Conservation (phyloP, 2,329 filamentous ascomycete species). For the Diaporthe caulivora region DNA sequence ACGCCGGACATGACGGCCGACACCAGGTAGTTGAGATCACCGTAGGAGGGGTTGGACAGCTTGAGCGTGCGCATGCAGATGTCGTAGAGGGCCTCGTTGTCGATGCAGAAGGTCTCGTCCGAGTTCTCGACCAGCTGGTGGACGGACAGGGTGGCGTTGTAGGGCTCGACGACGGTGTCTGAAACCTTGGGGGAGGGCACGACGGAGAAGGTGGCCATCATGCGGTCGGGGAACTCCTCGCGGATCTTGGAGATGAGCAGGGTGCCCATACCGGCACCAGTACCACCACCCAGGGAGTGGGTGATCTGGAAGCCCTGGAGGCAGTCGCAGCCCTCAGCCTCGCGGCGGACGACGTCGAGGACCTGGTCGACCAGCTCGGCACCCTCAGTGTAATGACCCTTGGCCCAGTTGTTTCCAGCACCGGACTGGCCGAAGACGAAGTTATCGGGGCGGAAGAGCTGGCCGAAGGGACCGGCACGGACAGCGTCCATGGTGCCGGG, state of each 20-base stretch:
- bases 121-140: constrained; percentile 99
- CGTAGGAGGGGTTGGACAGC: constrained; percentile 98
- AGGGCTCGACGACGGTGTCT: constrained; percentile 99
- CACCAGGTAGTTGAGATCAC: constrained; percentile 99
- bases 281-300: constrained; percentile 99
- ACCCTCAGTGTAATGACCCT: constrained; percentile 99
- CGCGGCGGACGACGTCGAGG: constrained; percentile 96
- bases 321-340: constrained; percentile 99
- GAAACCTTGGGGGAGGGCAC: constrained; percentile 99
- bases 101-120: constrained; percentile 99
- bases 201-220: constrained; percentile 99
- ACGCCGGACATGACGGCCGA: constrained; percentile 99
- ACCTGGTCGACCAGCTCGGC: constrained; percentile 99
- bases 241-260: constrained; percentile 99
- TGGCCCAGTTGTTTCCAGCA: constrained; percentile 99
- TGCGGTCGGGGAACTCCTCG: constrained; percentile 99
- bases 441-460: constrained; percentile 99
- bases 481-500: constrained; percentile 99
- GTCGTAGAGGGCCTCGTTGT: constrained; percentile 99
- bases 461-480: constrained; percentile 96
- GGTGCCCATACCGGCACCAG: constrained; percentile 99
- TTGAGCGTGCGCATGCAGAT: constrained; percentile 99
- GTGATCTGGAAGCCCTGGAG: constrained; percentile 99
- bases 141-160: constrained; percentile 98
- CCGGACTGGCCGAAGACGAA: constrained; percentile 99